Conservation (phyloP, 345 rosid genomes). For the Gossypium raimondii region DNA sequence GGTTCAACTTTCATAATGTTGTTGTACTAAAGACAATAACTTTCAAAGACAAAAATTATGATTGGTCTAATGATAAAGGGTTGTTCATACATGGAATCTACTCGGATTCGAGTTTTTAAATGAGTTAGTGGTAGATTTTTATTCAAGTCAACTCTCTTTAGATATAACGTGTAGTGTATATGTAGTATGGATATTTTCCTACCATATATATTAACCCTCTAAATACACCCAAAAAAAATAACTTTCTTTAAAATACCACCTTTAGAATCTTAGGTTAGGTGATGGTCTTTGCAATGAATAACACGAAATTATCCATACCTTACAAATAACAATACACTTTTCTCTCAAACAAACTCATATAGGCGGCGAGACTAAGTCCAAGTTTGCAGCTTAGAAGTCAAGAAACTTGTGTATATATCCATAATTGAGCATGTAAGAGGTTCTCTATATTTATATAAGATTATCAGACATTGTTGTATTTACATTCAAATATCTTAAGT, state of each 20-base stretch:
- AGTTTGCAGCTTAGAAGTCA: neutral
- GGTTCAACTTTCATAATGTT: neutral
- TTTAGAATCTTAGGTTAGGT: neutral
- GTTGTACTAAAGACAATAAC: neutral
- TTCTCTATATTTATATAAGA: too few species aligned
- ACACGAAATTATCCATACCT: neutral
- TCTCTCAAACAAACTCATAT: neutral
- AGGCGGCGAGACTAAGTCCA: neutral
- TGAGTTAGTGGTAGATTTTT: rapidly evolving
- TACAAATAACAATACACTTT: neutral
- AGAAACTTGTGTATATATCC: neutral
- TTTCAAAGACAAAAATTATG: neutral
- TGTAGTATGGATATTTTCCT: too few species aligned
- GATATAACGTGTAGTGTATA: too few species aligned
- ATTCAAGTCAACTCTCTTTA: too few species aligned
- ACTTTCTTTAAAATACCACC: neutral
- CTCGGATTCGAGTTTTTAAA: rapidly evolving
- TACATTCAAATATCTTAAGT: too few species aligned
- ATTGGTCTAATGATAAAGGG: too few species aligned
- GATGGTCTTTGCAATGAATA: neutral
- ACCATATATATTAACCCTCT: too few species aligned
- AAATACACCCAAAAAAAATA: too few species aligned
- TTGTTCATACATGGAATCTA: too few species aligned
- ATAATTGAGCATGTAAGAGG: neutral
- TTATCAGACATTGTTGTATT: too few species aligned